Evolutionary conservation across 2,329 filamentous ascomycete species (phyloP).

Genomic region (Microsporum ferrugineum): DNA sequence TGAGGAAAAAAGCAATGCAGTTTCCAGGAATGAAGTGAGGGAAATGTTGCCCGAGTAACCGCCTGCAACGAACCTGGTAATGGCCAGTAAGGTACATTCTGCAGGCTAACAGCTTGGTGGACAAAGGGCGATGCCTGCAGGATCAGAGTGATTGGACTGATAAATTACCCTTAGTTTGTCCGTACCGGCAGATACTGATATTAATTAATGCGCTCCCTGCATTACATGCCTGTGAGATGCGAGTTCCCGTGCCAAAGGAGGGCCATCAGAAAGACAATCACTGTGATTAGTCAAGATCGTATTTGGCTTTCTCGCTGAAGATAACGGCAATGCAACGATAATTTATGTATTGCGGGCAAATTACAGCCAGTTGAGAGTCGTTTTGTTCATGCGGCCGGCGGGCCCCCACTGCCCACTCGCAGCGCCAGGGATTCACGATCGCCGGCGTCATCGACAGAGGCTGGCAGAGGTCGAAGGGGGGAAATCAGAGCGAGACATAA

Average conservation of each 20-base stretch:
- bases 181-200: background rate
- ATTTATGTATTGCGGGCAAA: background rate
- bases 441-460: background rate
- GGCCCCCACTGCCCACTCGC: constrained; percentile 2
- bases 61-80: background rate
- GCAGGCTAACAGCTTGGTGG: background rate
- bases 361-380: background rate
- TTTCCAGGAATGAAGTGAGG: background rate
- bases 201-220: background rate
- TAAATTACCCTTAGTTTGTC: background rate
- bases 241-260: background rate
- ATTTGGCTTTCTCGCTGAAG: constrained; percentile 2
- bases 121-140: background rate
- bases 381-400: constrained; percentile 3
- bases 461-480: background rate
- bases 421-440: constrained; percentile 1
- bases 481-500: background rate
- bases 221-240: background rate
- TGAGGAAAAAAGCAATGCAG: background rate
- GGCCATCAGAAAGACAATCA: background rate
- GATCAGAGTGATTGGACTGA: background rate
- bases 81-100: background rate
- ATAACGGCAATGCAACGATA: constrained; percentile 1
- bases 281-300: background rate
- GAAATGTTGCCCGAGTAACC: constrained; percentile 4